Percentiles rank a stretch among this genome's conserved stretches.
Evolutionary conservation across 148 eudicot species (phyloP).

Genomic region (Dianthus caryophyllus): DNA sequence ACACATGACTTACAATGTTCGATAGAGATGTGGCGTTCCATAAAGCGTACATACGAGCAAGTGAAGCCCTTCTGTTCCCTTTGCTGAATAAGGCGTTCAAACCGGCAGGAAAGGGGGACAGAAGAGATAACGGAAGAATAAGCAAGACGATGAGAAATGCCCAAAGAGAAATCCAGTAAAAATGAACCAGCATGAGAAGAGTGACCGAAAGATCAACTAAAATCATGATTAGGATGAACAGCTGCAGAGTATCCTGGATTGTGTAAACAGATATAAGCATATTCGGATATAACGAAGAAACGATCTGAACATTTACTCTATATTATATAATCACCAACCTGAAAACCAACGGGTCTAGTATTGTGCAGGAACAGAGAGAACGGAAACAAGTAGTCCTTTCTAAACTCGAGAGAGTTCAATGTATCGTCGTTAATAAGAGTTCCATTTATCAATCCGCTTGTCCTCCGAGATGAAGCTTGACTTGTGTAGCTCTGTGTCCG

Average conservation of each 20-base stretch:
- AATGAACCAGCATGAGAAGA: slow-evolving; percentile 60
- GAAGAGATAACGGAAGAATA: slow-evolving; percentile 77
- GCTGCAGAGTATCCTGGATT: slow-evolving; percentile 73
- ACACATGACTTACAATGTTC: slow-evolving; percentile 54
- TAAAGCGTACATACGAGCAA: slow-evolving; percentile 75
- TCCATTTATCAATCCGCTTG: slow-evolving; percentile 60
- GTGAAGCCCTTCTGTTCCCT: slow-evolving; percentile 67
- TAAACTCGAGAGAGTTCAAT: slow-evolving; percentile 55
- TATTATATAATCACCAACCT: slow-evolving; percentile 38
- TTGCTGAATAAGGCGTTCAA: slow-evolving; percentile 72
- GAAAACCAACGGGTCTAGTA: slow-evolving; percentile 65
- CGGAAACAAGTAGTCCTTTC: slow-evolving; percentile 54
- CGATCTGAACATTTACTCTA: not conserved
- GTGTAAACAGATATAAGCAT: slow-evolving; percentile 16
- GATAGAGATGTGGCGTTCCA: slow-evolving; percentile 79
- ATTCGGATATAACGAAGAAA: not conserved
- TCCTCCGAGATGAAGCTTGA: slow-evolving; percentile 44
- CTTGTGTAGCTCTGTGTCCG: slow-evolving; percentile 36
- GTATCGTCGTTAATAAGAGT: slow-evolving; percentile 58
- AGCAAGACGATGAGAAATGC: slow-evolving; percentile 72
- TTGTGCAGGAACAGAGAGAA: slow-evolving; percentile 68
- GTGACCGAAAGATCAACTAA: slow-evolving; percentile 71
- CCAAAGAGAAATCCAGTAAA: slow-evolving; percentile 76
- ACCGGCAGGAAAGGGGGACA: slow-evolving; percentile 82
- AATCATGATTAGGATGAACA: slow-evolving; percentile 62